A percentile compares a stretch with the other conserved stretches of the same genome.
Conservation (phyloP, 345 rosid species). For the Aquilaria malaccensis region DNA sequence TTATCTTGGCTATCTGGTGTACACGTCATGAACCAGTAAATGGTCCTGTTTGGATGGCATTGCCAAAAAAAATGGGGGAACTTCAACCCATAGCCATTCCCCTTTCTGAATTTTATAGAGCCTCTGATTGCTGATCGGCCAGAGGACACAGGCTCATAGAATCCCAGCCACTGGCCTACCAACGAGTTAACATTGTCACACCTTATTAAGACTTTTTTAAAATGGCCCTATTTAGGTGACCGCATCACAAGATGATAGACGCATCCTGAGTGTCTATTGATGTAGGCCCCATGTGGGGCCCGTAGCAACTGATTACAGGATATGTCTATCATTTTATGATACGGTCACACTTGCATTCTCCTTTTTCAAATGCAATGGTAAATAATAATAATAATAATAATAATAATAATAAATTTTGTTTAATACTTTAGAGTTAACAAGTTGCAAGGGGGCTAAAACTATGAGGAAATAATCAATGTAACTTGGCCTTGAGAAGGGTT, state of each 20-base stretch:
- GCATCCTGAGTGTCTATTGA: no score
- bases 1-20: slow-evolving; percentile 25
- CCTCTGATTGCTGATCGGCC: slow-evolving; percentile 42
- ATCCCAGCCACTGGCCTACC: slow-evolving; percentile 61
- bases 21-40: slow-evolving; percentile 32
- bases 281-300: no score
- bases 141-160: slow-evolving; percentile 30
- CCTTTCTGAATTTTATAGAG: slow-evolving; percentile 21
- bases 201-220: slow-evolving; percentile 47
- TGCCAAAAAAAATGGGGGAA: slow-evolving; percentile 19
- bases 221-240: no score
- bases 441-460: background rate
- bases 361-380: no score
- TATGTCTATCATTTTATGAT: no score
- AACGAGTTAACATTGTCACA: slow-evolving; percentile 68
- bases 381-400: no score
- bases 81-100: slow-evolving; percentile 28
- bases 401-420: background rate
- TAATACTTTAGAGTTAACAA: background rate
- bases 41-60: slow-evolving; percentile 19
- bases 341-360: no score
- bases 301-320: no score
- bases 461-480: slow-evolving; percentile 2
- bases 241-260: no score
- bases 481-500: slow-evolving; percentile 52